phyloP scores from a whole-genome alignment of 2,329 filamentous ascomycete species.

The Pestalotiopsis sp. region DNA sequence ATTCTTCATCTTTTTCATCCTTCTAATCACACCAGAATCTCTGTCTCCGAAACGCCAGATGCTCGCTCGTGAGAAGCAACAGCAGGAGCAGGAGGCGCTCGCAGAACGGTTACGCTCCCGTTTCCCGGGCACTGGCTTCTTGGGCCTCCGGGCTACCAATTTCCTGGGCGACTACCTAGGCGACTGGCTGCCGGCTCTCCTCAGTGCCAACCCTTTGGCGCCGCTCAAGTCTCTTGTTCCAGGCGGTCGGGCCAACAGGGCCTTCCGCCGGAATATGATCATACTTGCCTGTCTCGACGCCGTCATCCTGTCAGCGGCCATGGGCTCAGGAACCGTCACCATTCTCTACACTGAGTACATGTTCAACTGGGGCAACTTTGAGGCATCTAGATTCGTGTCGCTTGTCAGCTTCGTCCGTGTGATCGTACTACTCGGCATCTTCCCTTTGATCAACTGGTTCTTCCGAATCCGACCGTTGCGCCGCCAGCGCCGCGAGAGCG shows the following conservation, averaged over 20 bases:
- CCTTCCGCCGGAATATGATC: conserved; percentile 79
- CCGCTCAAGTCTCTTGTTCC: conserved; percentile 81
- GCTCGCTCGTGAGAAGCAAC: conserved; percentile 70
- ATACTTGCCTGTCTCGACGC: conserved; percentile 80
- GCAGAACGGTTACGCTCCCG: conserved; percentile 31
- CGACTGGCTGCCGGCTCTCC: conserved; percentile 34
- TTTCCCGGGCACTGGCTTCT: conserved; percentile 21
- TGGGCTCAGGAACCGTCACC: conserved; percentile 80
- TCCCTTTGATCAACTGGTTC: conserved; percentile 77
- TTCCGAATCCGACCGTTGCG: conserved; percentile 62
- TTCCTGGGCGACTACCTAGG: conserved; percentile 24
- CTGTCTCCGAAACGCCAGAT: conserved; percentile 73
- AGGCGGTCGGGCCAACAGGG: conserved; percentile 61
- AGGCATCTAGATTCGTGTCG: conserved; percentile 81
- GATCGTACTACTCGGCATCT: conserved; percentile 69
- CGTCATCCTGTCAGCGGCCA: conserved; percentile 77
- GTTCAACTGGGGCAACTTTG: conserved; percentile 81
- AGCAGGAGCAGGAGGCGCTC: conserved; percentile 41
- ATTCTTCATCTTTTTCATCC: conserved; percentile 73
- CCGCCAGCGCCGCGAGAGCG: conserved; percentile 40
- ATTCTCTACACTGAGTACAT: conserved; percentile 81
- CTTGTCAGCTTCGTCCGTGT: conserved; percentile 79
- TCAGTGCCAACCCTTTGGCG: conserved; percentile 68
- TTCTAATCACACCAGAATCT: conserved; percentile 80
- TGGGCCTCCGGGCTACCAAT: conserved; percentile 21